phyloP scores from a whole-genome alignment of 2,329 filamentous ascomycete species.

The Aspergillus tubingensis region DNA sequence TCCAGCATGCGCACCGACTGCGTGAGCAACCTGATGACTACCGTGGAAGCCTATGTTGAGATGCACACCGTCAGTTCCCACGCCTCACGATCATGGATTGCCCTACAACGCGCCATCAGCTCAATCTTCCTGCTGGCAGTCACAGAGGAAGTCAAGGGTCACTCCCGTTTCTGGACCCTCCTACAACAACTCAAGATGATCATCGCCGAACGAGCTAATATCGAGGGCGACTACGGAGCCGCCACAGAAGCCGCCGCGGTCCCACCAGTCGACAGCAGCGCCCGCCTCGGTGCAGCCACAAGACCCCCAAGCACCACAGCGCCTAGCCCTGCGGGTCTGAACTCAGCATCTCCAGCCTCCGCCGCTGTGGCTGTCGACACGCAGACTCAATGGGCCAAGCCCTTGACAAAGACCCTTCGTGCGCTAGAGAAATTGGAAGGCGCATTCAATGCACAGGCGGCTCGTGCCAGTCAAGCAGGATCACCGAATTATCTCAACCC shows the following conservation, averaged over 20 bases:
- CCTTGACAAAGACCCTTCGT: conserved; percentile 48
- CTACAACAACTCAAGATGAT: conserved; percentile 47
- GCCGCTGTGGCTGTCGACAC: conserved; percentile 33
- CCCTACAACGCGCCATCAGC: conserved; percentile 50
- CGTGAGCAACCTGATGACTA: conserved; percentile 56
- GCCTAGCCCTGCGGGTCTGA: conserved; percentile 27
- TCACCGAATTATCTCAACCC: conserved; percentile 26
- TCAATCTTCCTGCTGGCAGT: conserved; percentile 51
- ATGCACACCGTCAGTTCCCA: conserved; percentile 48
- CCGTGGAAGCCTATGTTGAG: conserved; percentile 63
- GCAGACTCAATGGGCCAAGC: conserved; percentile 50
- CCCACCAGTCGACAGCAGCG: conserved; percentile 14
- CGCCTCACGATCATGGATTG: conserved; percentile 50
- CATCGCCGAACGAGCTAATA: conserved; percentile 45
- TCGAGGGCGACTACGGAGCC: conserved; percentile 34
- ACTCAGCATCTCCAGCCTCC: conserved; percentile 32
- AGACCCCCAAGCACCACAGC: conserved; percentile 32
- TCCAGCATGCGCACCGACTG: conserved; percentile 54
- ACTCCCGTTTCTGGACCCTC: conserved; percentile 42
- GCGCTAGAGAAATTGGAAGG: conserved; percentile 49
- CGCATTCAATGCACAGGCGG: conserved; percentile 35
- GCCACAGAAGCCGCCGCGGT: conserved; percentile 15
- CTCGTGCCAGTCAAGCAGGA: conserved; percentile 18
- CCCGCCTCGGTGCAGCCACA: conserved; percentile 21
- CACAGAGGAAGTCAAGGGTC: conserved; percentile 46